Evolutionary conservation across 805 yeast genomes (phyloP), one percentile per base, ranked within the genome.

Genomic region (Candida palmyrensis): DNA sequence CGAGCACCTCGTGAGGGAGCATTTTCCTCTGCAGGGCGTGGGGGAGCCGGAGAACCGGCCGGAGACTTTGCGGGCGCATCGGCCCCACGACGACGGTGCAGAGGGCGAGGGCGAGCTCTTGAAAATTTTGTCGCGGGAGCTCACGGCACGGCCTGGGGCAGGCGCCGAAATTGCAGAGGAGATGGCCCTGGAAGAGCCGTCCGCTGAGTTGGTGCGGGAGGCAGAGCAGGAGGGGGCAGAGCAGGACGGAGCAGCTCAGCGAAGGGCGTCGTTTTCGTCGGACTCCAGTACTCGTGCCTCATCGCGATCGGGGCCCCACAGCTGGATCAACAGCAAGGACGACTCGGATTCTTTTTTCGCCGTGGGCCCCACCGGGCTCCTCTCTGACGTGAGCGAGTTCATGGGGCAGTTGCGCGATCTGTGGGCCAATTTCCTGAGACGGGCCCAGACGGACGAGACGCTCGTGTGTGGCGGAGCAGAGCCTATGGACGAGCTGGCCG

Each of bases 1-100:
- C n/a, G 82, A 80, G 27, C 96, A 90, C 55, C 48, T 89, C 43
- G 84, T 82, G 1, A 65, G 73, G 11, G 72, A 75, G 35, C 92
- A 84, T 59, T 84, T 84, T 53, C 38, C 27, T 7, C 44, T 38
- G 6, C 40, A 33, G 2, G 43, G 36, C 2, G 51, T 44, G 13
- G 45, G 41, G 12, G 48, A 43, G 15, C 41, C 33, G 28, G 42
- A 42, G 18, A 33, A 40, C 19, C 30, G 16, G n/a, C n/a, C n/a
- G n/a, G n/a, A n/a, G n/a, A n/a, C n/a, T n/a, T n/a, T n/a, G n/a
- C n/a, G n/a, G n/a, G n/a, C n/a, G n/a, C n/a, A n/a, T n/a, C n/a
- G n/a, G n/a, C n/a, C n/a, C n/a, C n/a, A n/a, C n/a, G n/a, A n/a
- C n/a, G n/a, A n/a, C n/a, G n/a, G n/a, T n/a, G n/a, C n/a, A n/a